phyloP scores from a whole-genome alignment of 768 basidiomycete genomes.

The Cystobasidium tubakii region DNA sequence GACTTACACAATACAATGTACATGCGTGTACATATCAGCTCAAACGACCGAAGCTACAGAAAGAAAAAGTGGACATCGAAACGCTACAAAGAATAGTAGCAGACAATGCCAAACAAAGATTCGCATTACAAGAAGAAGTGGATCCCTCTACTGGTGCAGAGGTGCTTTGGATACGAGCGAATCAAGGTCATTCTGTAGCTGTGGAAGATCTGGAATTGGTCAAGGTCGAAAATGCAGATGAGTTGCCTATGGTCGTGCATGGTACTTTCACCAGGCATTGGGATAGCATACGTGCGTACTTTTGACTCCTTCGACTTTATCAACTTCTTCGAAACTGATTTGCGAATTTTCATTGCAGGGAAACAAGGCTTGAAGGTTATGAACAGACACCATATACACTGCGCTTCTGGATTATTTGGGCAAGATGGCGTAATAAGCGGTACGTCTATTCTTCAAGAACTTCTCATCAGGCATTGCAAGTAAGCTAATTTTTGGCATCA shows the following conservation, averaged over 20 bases:
- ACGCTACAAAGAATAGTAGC: slow-evolving; percentile 46
- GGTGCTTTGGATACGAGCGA: slow-evolving; percentile 56
- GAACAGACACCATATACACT: slow-evolving; percentile 84
- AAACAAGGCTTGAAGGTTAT: slow-evolving; percentile 53
- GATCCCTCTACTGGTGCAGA: not conserved
- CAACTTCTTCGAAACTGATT: no score
- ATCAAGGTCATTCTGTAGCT: slow-evolving; percentile 81
- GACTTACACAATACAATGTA: no score
- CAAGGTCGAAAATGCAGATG: slow-evolving; percentile 57
- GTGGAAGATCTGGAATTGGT: slow-evolving; percentile 63
- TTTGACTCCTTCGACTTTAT: not conserved
- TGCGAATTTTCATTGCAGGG: slow-evolving; percentile 32
- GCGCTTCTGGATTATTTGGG: slow-evolving; percentile 70
- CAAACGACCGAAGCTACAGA: slow-evolving; percentile 62
- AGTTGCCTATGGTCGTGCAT: slow-evolving; percentile 76
- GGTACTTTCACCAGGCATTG: slow-evolving; percentile 69
- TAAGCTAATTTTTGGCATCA: not conserved
- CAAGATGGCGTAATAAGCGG: slow-evolving; percentile 66
- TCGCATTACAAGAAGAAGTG: slow-evolving; percentile 39
- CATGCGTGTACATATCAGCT: slow-evolving; percentile 54
- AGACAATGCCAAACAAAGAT: slow-evolving; percentile 50
- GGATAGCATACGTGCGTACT: slow-evolving; percentile 59
- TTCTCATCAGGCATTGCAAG: not conserved
- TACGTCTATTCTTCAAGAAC: slow-evolving; percentile 48
- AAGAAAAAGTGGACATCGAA: slow-evolving; percentile 54